phyloP scores from a whole-genome alignment of 139 green algal genomes.

The Pedinophyceae sp. region DNA sequence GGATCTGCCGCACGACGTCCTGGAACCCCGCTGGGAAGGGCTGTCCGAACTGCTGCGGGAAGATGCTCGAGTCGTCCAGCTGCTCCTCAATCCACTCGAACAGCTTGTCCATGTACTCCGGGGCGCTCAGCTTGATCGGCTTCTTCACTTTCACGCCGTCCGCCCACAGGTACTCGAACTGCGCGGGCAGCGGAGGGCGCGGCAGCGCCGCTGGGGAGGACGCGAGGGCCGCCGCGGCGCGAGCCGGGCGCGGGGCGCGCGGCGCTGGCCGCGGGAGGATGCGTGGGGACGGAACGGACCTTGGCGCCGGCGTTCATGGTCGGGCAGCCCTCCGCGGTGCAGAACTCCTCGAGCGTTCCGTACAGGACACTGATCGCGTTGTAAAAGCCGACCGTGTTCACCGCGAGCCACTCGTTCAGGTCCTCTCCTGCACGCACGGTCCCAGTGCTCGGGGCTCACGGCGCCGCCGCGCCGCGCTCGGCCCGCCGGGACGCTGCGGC shows the following conservation, averaged over 20 bases:
- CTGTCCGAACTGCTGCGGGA: conserved; percentile 66
- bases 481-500: too few relatives aligned
- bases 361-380: conserved; percentile 93
- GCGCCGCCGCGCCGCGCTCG: too few relatives aligned
- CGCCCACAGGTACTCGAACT: conserved; percentile 97
- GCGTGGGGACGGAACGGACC: conserved; percentile 21
- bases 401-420: conserved; percentile 74
- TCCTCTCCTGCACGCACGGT: conserved; percentile 82
- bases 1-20: conserved; percentile 74
- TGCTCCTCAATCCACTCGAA: conserved; percentile 93
- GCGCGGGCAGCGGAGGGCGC: conserved; percentile 11
- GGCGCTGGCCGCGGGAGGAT: neutral
- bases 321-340: conserved; percentile 71
- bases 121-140: conserved; percentile 73
- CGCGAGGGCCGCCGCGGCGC: too few relatives aligned
- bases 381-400: conserved; percentile 91
- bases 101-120: conserved; percentile 88
- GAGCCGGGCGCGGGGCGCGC: too few relatives aligned
- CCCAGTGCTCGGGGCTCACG: too few relatives aligned
- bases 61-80: conserved; percentile 77
- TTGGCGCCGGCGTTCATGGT: conserved; percentile 88
- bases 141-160: conserved; percentile 88
- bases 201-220: too few relatives aligned
- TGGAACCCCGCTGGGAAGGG: conserved; percentile 79
- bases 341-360: conserved; percentile 80